phyloP scores from a whole-genome alignment of 2,329 filamentous ascomycete species.

The Colletotrichum liaoningense region DNA sequence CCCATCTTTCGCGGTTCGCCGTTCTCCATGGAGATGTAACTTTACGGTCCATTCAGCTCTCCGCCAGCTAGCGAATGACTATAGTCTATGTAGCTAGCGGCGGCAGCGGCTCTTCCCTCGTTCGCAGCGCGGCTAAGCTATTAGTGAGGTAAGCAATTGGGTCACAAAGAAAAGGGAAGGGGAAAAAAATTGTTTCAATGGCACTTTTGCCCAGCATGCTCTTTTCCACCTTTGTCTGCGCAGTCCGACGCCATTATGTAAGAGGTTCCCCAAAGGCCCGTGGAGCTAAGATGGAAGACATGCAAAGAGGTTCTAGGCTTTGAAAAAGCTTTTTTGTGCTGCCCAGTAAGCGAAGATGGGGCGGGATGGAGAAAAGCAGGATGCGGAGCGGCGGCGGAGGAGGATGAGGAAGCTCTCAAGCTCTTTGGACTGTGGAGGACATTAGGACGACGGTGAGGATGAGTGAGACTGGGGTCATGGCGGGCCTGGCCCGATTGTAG shows the following conservation, averaged over 20 bases:
- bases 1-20: slow-evolving; percentile 3
- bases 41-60: background rate
- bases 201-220: background rate
- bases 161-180: background rate
- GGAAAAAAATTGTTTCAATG: background rate
- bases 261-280: background rate
- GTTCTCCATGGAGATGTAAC: slow-evolving; percentile 21
- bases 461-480: background rate
- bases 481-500: too few species aligned
- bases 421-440: background rate
- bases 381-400: background rate
- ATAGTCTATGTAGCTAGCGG: background rate
- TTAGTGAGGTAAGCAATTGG: too few species aligned
- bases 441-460: background rate
- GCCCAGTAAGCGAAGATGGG: background rate
- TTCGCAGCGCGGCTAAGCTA: background rate
- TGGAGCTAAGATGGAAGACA: background rate
- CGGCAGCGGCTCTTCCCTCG: background rate
- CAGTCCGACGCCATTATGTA: slow-evolving; percentile 12
- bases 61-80: background rate
- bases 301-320: background rate
- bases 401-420: background rate
- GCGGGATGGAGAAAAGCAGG: background rate
- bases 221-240: background rate
- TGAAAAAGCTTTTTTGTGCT: background rate